Base-by-base conservation (phyloP, 139 green algal species). In the Chlorella sorokiniana region DNA sequence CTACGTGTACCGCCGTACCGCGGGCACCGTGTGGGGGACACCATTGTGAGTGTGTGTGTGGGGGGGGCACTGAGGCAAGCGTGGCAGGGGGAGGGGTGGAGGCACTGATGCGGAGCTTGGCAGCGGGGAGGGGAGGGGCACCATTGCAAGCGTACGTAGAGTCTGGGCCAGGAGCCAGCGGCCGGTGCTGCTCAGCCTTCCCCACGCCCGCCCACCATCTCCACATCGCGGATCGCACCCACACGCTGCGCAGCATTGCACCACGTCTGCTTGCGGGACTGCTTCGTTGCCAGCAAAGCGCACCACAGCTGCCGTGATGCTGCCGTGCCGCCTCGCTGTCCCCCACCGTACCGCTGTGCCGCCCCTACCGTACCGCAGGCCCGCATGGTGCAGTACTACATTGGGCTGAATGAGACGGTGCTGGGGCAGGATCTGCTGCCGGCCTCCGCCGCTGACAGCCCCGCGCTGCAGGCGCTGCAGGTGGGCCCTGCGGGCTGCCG, bases 341-440 rank as follows among this genome's bases (percentile, higher is more conserved):
- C 4, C n/a, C 6, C 61, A 22, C 4, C 14, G 48, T 56, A 25
- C 48, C 48, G 48, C 48, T 56, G 56, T 65, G n/a, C 64, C 10
- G 11, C 64, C 35, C 35, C 10, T 25, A 22, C 8, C 18, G 33
- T 44, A 27, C 67, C n/a, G 29, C 69, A 76, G 69, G 44, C 51
- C 27, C 22, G 11, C 44, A 33, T 62, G 16, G 44, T 76, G 5
- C 40, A 76, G 69, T 62, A 63, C n/a, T 76, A 76, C 69, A 62
- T 76, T 29, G 44, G 44, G 0, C 27, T 11, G 4, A 44, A 63
- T 1, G 68, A 38, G 2, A 27, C 22, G 40, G 27, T 59, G 40
- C 6, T 25, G 23, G 41, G 16, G 1, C 20, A 22, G 23, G 40
- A 23, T 22, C 56, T 65, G 18, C 29, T 65, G 6, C 56, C 56